Evolutionary conservation across 1,284 basidiomycete genomes (phyloP).

Genomic region (Amylostereum areolatum): DNA sequence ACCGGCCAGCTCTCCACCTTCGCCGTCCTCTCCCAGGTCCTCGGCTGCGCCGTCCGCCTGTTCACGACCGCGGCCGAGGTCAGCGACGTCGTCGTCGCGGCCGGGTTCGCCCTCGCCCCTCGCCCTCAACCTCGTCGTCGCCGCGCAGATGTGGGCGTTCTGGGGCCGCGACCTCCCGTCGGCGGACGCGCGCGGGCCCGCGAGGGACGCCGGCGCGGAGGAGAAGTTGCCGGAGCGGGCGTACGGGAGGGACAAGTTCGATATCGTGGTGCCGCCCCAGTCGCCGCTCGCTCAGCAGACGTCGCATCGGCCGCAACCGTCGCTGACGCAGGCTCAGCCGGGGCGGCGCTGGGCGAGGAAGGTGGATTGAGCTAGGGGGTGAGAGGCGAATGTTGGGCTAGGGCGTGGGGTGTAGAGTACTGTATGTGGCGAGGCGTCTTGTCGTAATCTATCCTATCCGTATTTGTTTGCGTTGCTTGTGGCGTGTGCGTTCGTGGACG

Average conservation of each 20-base stretch:
- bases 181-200: neutral
- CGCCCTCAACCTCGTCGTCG: constrained; percentile 73
- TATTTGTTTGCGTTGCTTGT: too few species aligned
- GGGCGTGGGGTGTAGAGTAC: too few species aligned
- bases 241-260: constrained; percentile 27
- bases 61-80: constrained; percentile 89
- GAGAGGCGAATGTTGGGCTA: too few species aligned
- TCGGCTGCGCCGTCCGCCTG: constrained; percentile 80
- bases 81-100: constrained; percentile 70
- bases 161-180: constrained; percentile 55
- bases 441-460: too few species aligned
- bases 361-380: constrained; percentile 39
- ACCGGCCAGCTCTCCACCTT: constrained; percentile 91
- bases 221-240: constrained; percentile 22
- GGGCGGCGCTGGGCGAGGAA: constrained; percentile 68
- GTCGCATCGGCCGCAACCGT: constrained; percentile 26
- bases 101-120: constrained; percentile 80
- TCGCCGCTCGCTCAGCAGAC: constrained; percentile 31
- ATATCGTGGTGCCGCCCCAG: constrained; percentile 35
- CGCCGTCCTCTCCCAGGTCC: constrained; percentile 78
- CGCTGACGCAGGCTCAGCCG: constrained; percentile 17
- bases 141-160: constrained; percentile 76
- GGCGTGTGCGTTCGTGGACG: too few species aligned
- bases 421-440: too few species aligned
- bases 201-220: constrained; percentile 17